Evolutionary conservation across 805 yeast genomes (phyloP).

Genomic region (Torulaspora maleeae): DNA sequence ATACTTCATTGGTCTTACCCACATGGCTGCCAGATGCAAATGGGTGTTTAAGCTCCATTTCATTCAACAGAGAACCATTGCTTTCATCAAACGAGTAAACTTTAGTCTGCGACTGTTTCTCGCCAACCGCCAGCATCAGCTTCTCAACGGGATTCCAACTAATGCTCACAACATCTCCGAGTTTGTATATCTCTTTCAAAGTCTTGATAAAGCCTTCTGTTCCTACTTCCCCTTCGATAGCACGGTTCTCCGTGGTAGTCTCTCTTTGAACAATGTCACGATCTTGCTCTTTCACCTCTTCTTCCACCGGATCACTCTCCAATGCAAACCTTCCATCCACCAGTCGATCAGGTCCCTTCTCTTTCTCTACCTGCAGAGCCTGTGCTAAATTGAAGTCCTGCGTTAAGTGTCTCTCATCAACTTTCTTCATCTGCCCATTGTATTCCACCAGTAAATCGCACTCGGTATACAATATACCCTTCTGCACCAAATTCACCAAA

Average conservation of each 20-base stretch:
- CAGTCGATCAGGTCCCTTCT: constrained; percentile 31
- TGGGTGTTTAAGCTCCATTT: constrained; percentile 35
- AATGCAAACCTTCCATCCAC: constrained; percentile 34
- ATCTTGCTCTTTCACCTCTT: constrained; percentile 5
- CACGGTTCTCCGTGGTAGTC: not conserved
- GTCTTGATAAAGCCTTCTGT: constrained; percentile 31
- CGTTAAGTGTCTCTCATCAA: constrained; percentile 23
- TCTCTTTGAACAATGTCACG: constrained; percentile 3
- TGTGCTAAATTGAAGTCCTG: constrained; percentile 48
- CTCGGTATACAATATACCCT: constrained; percentile 75
- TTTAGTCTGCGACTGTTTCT: constrained; percentile 44
- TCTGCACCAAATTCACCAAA: constrained; percentile 75
- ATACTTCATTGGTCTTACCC: constrained; percentile 29
- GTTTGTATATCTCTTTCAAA: constrained; percentile 38
- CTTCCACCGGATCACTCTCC: constrained; percentile 14
- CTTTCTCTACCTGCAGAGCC: constrained; percentile 45
- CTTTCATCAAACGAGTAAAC: constrained; percentile 38
- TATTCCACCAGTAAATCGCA: constrained; percentile 52
- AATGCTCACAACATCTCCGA: constrained; percentile 44
- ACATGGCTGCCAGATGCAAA: constrained; percentile 25
- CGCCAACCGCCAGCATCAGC: constrained; percentile 51
- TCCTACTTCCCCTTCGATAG: constrained; percentile 4
- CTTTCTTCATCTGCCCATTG: constrained; percentile 31
- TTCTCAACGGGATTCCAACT: constrained; percentile 54
- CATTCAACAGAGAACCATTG: constrained; percentile 6